Evolutionary conservation across 768 basidiomycete species (phyloP), one percentile per base, ranked within the genome.

Genomic region (Mycena rebaudengoi): DNA sequence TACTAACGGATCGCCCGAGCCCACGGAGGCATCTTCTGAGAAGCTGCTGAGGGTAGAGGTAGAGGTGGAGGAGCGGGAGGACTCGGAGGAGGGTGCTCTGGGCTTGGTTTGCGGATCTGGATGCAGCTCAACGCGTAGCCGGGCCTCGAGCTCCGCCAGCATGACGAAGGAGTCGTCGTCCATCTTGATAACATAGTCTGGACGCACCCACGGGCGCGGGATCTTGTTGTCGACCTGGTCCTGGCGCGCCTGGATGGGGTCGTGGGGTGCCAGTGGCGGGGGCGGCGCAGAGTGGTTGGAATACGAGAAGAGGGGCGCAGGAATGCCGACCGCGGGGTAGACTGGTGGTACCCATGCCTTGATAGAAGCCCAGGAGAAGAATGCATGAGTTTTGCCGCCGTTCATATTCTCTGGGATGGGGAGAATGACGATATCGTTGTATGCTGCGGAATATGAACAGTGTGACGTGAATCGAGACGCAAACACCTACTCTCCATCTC

Each of bases 101-200:
- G 69, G 61, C 45, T 70, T 65, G 50, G 70, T 68, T 58, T 67
- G 69, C 13, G 77, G 73, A 61, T 78, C 76, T 30, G 75, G 65
- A 65, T 95, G 85, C 37, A 97, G 82, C 62, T 92, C 88, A 18
- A 95, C 77, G 45, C 96, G 85, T 58, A 99, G 79, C 28, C 94
- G 86, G n/a, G 93, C 86, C 76, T 99, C 96, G 18, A 99, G 83
- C 74, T 99, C 96, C 2, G 93, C 93, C 30, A 99, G 85, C 87
- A 98, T 96, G 52, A 99, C 86, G 70, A 99, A 97, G 8, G 94
- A 88, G 75, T 99, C 96, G 71, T 99, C 96, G 74, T 99, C 96
- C 1, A 91, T 92, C 78, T 99, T 99, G 70, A 93, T 88, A 40
- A 99, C 88, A 71, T 89, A 98, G 74, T 98, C 95, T 12, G 95